These are phyloP conservation scores for Tylopilus felleus DNA, from an alignment of 768 basidiomycete genomes.

Conservation along the genomic window DNA sequence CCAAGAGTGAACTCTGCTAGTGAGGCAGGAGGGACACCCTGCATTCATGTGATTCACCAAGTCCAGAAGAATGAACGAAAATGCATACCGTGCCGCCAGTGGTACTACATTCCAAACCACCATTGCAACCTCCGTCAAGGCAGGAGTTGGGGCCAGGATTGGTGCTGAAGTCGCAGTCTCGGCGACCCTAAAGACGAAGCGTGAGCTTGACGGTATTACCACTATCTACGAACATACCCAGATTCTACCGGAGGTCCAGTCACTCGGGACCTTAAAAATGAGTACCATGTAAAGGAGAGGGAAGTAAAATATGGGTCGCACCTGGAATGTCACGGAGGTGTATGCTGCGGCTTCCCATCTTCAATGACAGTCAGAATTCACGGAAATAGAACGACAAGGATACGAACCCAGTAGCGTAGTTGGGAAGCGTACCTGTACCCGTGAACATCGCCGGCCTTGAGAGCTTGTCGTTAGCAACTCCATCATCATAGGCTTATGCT, in stretches of 20 bases:
- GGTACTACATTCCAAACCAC: slow-evolving; percentile 51
- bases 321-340: slow-evolving; percentile 28
- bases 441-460: slow-evolving; percentile 61
- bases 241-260: slow-evolving; percentile 64
- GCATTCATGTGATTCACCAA: neutral
- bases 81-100: slow-evolving; percentile 45
- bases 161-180: slow-evolving; percentile 57
- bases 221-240: slow-evolving; percentile 40
- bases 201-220: neutral
- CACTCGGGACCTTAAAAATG: slow-evolving; percentile 46
- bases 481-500: slow-evolving; percentile 12
- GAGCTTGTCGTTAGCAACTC: neutral
- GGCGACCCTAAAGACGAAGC: slow-evolving; percentile 38
- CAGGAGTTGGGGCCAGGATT: slow-evolving; percentile 56
- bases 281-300: neutral
- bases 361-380: neutral
- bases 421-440: slow-evolving; percentile 48
- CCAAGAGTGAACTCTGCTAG: slow-evolving; percentile 68
- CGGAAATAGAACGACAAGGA: neutral
- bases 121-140: slow-evolving; percentile 64
- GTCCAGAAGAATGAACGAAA: neutral
- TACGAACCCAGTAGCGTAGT: slow-evolving; percentile 43
- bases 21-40: slow-evolving; percentile 67
- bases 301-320: neutral
- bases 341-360: slow-evolving; percentile 35